phyloP scores from a whole-genome alignment of 805 yeast genomes.

The Wickerhamiella galacta region DNA sequence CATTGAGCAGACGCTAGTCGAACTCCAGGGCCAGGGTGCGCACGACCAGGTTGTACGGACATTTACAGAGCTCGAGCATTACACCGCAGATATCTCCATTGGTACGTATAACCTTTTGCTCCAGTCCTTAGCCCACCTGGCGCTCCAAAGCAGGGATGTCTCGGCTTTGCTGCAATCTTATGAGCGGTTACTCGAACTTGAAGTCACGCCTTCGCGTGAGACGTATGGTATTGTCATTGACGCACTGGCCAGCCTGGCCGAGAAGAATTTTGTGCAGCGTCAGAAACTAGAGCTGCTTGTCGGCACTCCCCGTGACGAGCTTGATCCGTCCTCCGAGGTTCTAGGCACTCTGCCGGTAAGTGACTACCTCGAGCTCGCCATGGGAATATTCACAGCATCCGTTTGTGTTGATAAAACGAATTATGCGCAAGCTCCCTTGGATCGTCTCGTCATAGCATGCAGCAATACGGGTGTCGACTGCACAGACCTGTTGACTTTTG shows the following conservation, averaged over 20 bases:
- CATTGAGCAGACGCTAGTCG: too few relatives aligned
- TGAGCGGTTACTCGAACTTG: conserved; percentile 14
- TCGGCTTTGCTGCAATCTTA: conserved; percentile 17
- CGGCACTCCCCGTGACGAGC: conserved; percentile 10
- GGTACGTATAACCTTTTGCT: conserved; percentile 16
- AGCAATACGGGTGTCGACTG: conserved; percentile 3
- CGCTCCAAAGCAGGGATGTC: conserved; percentile 10
- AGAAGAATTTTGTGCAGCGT: conserved; percentile 1
- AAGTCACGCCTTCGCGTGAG: conserved; percentile 14
- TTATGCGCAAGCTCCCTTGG: conserved; percentile 4
- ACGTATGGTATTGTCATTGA: conserved; percentile 18
- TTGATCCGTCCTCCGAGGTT: conserved; percentile 17
- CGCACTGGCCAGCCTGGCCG: conserved; percentile 14
- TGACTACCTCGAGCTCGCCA: conserved; percentile 13
- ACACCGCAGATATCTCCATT: conserved; percentile 6
- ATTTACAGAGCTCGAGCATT: neutral
- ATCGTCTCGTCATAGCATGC: conserved; percentile 8
- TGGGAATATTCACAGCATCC: conserved; percentile 8
- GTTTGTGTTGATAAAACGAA: conserved; percentile 4
- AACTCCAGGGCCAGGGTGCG: neutral
- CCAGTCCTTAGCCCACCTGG: conserved; percentile 8
- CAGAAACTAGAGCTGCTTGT: conserved; percentile 5
- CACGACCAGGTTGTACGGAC: neutral
- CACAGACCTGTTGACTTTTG: neutral
- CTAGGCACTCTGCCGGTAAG: conserved; percentile 12